phyloP scores from a whole-genome alignment of 2,329 filamentous ascomycete species.

The Fusarium tupiense region DNA sequence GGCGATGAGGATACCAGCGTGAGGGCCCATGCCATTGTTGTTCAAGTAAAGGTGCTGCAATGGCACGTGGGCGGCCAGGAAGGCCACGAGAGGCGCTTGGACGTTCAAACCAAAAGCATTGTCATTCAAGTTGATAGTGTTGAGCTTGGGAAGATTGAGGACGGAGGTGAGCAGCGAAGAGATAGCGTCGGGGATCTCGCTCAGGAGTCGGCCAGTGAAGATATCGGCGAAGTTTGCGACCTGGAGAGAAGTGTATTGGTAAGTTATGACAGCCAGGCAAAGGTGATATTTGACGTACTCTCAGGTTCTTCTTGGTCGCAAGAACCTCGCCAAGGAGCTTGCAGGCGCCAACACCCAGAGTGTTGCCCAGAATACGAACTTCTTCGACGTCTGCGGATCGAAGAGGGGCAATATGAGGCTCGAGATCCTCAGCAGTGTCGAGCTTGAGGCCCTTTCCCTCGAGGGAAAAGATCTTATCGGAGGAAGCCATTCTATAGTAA shows the following conservation, averaged over 20 bases:
- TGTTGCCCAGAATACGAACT: constrained; percentile 89
- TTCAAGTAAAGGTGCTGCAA: constrained; percentile 95
- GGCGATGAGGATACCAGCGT: constrained; percentile 88
- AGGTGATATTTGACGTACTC: constrained; percentile 59
- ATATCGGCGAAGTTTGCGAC: constrained; percentile 94
- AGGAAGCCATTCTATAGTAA: constrained; percentile 44
- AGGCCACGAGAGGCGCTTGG: constrained; percentile 89
- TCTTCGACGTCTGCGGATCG: constrained; percentile 82
- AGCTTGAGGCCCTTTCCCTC: constrained; percentile 94
- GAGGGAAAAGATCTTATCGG: constrained; percentile 81
- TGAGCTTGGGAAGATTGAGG: constrained; percentile 84
- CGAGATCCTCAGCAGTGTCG: constrained; percentile 85
- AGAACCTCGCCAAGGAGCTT: constrained; percentile 86
- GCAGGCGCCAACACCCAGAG: constrained; percentile 87
- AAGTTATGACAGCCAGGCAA: not conserved
- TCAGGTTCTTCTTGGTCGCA: constrained; percentile 82
- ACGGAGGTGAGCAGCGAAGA: constrained; percentile 86
- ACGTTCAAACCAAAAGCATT: constrained; percentile 98
- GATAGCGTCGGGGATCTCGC: constrained; percentile 92
- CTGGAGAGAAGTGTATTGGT: constrained; percentile 49
- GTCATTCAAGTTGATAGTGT: constrained; percentile 95
- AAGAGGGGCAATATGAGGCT: constrained; percentile 82
- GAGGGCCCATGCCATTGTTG: constrained; percentile 96
- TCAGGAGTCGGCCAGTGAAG: constrained; percentile 92
- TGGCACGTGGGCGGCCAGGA: constrained; percentile 87